Base-by-base conservation (phyloP, 441 rosid species). In the Codiaeum variegatum region DNA sequence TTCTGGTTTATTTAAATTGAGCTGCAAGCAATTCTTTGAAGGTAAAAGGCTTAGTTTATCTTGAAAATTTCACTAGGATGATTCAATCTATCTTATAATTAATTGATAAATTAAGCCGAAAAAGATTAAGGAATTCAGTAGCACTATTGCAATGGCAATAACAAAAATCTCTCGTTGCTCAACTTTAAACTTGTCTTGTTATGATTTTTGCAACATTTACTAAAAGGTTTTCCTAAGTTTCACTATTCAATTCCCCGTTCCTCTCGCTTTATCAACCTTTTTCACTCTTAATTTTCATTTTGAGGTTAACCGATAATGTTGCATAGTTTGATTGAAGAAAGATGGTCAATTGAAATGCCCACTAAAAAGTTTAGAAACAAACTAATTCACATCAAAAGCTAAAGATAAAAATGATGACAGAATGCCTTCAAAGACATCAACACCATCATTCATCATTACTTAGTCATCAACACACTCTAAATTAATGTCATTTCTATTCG, bases 391-490 rank as follows among this genome's bases (percentile, higher is more conserved):
- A 34, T 6, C 32, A 32, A 63, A 63, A 72, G 38, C 40, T 59
- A 29, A 47, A 23, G 36, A 24, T 12, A 38, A 40, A 47, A 6
- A n/a, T 7, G 44, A 73, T 6, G 31, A 71, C 3, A 40, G 46
- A 19, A 29, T 56, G 59, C 58, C 56, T 4, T 36, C 32, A 36
- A 42, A 29, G 16, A 67, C 58, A 65, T 29, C 69, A 71, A 73
- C 32, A 71, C 26, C 58, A 74, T 62, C 31, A 24, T 55, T 32
- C 76, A 66, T 67, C 62, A 66, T 60, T 40, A 69, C n/a, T 51
- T 40, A 72, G 36, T 28, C 70, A 74, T 69, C 46, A 75, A 75
- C 73, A 68, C 52, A 58, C 59, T 19, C 46, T 19, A 31, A 21
- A 8, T 51, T 71, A 34, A 5, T 44, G 72, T 58, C 34, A 72